Conservation (phyloP, 495 filamentous ascomycete species). For the Aspergillus steynii region DNA sequence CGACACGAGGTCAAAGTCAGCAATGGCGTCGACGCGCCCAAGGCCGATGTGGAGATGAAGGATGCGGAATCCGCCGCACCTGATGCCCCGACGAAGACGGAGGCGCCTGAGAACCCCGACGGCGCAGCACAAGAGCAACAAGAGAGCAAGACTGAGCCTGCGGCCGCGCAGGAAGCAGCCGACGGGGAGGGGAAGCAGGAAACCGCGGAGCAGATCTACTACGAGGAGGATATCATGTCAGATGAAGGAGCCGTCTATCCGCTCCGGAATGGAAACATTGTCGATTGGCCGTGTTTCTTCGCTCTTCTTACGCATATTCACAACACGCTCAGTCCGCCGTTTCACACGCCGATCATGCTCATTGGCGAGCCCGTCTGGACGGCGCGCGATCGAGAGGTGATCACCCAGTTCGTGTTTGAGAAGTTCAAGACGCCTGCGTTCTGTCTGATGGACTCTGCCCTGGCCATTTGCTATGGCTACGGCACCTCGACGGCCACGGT, state of each 20-base stretch:
- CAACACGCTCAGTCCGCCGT: slow-evolving; percentile 79
- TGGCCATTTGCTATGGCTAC: slow-evolving; percentile 82
- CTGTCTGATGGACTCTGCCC: slow-evolving; percentile 78
- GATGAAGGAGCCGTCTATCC: slow-evolving; percentile 90
- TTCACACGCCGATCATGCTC: slow-evolving; percentile 91
- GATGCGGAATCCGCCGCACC: slow-evolving; percentile 25
- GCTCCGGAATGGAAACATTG: slow-evolving; percentile 78
- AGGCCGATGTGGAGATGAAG: slow-evolving; percentile 55
- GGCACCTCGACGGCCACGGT: slow-evolving; percentile 75
- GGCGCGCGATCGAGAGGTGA: slow-evolving; percentile 71
- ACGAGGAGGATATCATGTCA: slow-evolving; percentile 84
- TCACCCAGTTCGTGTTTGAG: slow-evolving; percentile 93
- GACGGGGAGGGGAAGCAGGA: slow-evolving; percentile 22
- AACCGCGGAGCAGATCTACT: slow-evolving; percentile 53
- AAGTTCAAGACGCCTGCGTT: slow-evolving; percentile 93
- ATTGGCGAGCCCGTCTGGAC: slow-evolving; percentile 87
- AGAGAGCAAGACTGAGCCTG: not conserved
- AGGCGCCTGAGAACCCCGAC: slow-evolving; percentile 15
- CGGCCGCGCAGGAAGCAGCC: slow-evolving; percentile 14
- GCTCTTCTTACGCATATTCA: slow-evolving; percentile 87
- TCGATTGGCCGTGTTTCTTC: slow-evolving; percentile 87
- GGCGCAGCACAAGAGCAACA: not conserved
- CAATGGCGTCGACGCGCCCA: slow-evolving; percentile 35
- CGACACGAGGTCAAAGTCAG: slow-evolving; percentile 54
- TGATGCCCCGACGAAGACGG: slow-evolving; percentile 26